A percentile compares a stretch with the other conserved stretches of the same genome.
Conservation (phyloP, 441 rosid species). For the Croton setiger region DNA sequence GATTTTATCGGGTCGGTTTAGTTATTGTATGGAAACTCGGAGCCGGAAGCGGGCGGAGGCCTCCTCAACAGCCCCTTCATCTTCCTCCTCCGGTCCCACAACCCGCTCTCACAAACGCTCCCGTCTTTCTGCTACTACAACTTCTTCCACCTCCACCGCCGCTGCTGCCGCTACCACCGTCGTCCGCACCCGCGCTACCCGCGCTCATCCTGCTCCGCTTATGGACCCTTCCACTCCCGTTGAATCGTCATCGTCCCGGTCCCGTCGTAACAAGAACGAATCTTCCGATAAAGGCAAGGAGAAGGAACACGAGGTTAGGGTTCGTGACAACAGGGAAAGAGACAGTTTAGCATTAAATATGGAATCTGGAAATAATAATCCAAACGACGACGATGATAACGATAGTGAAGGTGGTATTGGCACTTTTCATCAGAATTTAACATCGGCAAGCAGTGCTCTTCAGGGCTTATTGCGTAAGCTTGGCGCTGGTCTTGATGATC, state of each 20-base stretch:
- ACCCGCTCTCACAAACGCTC: conserved; percentile 81
- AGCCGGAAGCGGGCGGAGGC: conserved; percentile 99
- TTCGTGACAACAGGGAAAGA: conserved; percentile 45
- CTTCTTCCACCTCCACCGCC: conserved; percentile 23
- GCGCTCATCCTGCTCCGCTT: conserved; percentile 21
- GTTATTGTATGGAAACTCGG: conserved; percentile 99
- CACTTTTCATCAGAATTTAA: conserved; percentile 79
- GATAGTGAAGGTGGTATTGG: conserved; percentile 75
- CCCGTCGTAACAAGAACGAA: conserved; percentile 17
- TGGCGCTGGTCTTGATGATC: conserved; percentile 94
- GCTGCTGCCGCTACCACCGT: conserved; percentile 20
- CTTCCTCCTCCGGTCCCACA: conserved; percentile 69
- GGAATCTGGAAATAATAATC: conserved; percentile 40
- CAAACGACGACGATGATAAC: conserved; percentile 70
- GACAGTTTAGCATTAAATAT: conserved; percentile 55
- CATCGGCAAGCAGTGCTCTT: conserved; percentile 92
- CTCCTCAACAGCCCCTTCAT: conserved; percentile 95
- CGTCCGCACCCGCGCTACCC: conserved; percentile 27
- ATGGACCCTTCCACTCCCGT: conserved; percentile 57
- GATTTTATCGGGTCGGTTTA: conserved; percentile 33
- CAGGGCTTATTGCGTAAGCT: conserved; percentile 94
- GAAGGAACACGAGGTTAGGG: conserved; percentile 79
- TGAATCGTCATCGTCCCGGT: conserved; percentile 73
- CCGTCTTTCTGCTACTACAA: conserved; percentile 42
- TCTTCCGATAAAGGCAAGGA: conserved; percentile 91